Evolutionary conservation across 2,329 filamentous ascomycete species (phyloP), one percentile per base, ranked within the genome.

Genomic region (Sarocladiaceae sp.): DNA sequence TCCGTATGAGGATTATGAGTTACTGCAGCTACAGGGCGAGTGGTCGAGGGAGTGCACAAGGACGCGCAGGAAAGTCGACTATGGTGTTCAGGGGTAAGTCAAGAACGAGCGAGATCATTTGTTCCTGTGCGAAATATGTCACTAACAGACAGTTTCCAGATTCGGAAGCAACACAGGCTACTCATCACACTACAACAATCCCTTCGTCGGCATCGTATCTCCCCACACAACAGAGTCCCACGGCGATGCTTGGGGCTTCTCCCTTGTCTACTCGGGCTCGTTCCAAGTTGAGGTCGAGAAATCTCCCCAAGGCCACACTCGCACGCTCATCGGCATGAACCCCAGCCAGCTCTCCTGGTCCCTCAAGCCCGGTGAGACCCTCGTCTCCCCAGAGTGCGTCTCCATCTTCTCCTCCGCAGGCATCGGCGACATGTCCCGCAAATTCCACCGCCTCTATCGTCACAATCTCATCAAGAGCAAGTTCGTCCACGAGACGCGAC

Each of bases 181-280:
- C 60, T 82, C 82, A 0, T 85, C 82, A 0, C 80, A 85, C 57
- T 68, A 82, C 1, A 80, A 85, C 60, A 87, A 87, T 57, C 82
- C 83, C 0, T 86, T 86, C 66, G 71, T 86, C 20, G 73, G 79
- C 0, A 64, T 87, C 2, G 71, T 80, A 0, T 69, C 77, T 3
- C 76, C 82, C 0, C 70, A 68, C 1, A 80, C 83, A 0, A 86
- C 82, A 1, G 83, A 87, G 58, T 74, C 75, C 0, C 71, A 75
- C 2, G 83, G 83, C 1, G 75, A 84, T 33, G 82, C 79, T 6
- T 86, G 80, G 73, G 83, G 82, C 0, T 86, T 86, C 63, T 84
- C 80, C 1, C 72, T 86, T 2, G 71, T 87, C 17, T 87, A 85
- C 63, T 81, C 80, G 0, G 83, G 83, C 2, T 85, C 81, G 1